Evolutionary conservation across 1,284 basidiomycete species (phyloP), one percentile per base, ranked within the genome.

Genomic region (Pseudozyma thailandica): DNA sequence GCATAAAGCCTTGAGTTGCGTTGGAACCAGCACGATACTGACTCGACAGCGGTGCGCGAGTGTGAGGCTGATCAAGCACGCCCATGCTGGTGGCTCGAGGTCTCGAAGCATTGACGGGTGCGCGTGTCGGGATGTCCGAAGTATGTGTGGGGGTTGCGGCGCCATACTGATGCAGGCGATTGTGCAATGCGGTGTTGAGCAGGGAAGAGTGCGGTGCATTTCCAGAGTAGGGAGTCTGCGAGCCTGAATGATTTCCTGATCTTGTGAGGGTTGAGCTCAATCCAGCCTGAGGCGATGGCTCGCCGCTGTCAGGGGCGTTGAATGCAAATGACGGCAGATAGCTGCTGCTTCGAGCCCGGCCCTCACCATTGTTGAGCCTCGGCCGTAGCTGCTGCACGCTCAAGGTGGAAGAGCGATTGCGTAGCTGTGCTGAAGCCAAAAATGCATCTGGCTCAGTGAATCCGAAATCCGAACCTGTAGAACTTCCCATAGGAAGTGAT

Each of bases 1-100:
- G 45, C 9, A 21, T 27, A 9, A 35, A 9, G 18, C 42, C 21
- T 21, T 41, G 47, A 6, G 20, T 21, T 18, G 38, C 39, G 10
- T 44, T 16, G 12, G 27, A 43, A 13, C 37, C 38, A 12, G 51
- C n/a, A 16, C 26, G 47, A n/a, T 54, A 54, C 26, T 50, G 62
- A 12, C 43, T 42, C 12, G 33, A n/a, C 45, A 46, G 8, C 9
- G 52, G 52, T 10, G 35, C 30, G 7, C 57, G 63, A 21, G 63
- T 37, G 15, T 55, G 41, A 15, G 50, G 54, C 16, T 55, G 61
- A 37, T 72, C 70, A 3, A 72, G 45, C 5, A 68, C 60, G 8
- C 70, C 70, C 70, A 72, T 72, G 46, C 70, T 72, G 27, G 64
- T 72, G 0, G 70, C 64, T 52, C 70, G 48, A 2, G 70, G 70